A percentile compares a stretch with the other conserved stretches of the same genome.
Evolutionary conservation across 106 monocot genomes (phyloP).

Genomic region (Amphibolis antarctica): DNA sequence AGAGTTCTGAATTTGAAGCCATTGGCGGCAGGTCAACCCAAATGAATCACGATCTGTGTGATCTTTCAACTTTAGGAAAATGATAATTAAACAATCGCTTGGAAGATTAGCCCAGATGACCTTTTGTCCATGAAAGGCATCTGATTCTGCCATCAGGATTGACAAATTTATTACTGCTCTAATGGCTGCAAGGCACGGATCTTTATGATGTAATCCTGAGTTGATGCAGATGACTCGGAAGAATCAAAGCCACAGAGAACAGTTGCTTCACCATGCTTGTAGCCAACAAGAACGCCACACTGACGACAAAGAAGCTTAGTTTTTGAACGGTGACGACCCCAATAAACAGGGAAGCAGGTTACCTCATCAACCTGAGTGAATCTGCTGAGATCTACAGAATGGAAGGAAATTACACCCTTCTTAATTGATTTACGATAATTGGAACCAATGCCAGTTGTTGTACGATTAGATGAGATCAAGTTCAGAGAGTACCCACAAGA

Average conservation of each 20-base stretch:
- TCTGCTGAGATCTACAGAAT: constrained; percentile 45
- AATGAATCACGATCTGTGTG: constrained; percentile 35
- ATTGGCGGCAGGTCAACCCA: constrained; percentile 55
- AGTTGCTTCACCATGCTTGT: constrained; percentile 25
- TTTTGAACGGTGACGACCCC: constrained; percentile 31
- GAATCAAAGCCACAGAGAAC: constrained; percentile 34
- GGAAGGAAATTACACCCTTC: constrained; percentile 44
- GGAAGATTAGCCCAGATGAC: constrained; percentile 16
- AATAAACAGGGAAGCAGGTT: constrained; percentile 35
- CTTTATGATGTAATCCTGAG: constrained; percentile 48
- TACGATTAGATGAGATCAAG: constrained; percentile 48
- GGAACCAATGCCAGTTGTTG: constrained; percentile 25
- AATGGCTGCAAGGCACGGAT: constrained; percentile 38
- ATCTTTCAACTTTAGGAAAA: constrained; percentile 39
- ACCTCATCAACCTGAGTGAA: constrained; percentile 59
- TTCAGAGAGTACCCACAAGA: constrained; percentile 58
- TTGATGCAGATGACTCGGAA: constrained; percentile 13
- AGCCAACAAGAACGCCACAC: constrained; percentile 37
- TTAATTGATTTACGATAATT: constrained; percentile 36
- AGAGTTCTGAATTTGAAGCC: constrained; percentile 54
- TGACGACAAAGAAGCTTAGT: constrained; percentile 64
- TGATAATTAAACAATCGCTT: constrained; percentile 20
- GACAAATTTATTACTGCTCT: constrained; percentile 3
- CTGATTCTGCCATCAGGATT: background rate
- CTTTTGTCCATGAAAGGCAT: background rate